phyloP scores from a whole-genome alignment of 768 basidiomycete species.

The Cystofilobasidium ferigula region DNA sequence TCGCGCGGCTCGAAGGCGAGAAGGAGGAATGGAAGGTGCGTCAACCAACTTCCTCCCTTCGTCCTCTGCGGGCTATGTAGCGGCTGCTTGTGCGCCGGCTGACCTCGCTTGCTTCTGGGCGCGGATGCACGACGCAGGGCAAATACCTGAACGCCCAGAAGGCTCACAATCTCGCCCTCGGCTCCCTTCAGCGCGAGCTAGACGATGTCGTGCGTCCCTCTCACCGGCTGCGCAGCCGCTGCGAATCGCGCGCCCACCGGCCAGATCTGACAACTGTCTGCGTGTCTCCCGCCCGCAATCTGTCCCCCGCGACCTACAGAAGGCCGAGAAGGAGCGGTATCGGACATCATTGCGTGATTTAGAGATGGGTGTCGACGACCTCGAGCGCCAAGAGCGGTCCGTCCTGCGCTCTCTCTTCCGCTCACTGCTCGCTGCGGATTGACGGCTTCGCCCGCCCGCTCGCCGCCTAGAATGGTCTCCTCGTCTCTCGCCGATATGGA shows the following conservation, averaged over 20 bases:
- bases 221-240: background rate
- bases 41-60: slow-evolving; percentile 18
- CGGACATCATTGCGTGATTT: slow-evolving; percentile 35
- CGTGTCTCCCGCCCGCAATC: slow-evolving; percentile 23
- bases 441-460: background rate
- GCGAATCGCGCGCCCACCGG: too few species aligned
- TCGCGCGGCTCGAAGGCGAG: slow-evolving; percentile 31
- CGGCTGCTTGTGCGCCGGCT: slow-evolving; percentile 7
- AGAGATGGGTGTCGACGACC: slow-evolving; percentile 55
- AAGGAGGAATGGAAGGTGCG: slow-evolving; percentile 68
- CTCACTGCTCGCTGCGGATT: background rate
- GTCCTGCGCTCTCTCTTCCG: slow-evolving; percentile 5
- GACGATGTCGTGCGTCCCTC: slow-evolving; percentile 62
- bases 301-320: slow-evolving; percentile 70
- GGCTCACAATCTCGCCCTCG: slow-evolving; percentile 71
- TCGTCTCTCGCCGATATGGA: slow-evolving; percentile 49
- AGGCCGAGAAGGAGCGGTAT: slow-evolving; percentile 41
- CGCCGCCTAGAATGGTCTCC: slow-evolving; percentile 25
- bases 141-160: slow-evolving; percentile 39
- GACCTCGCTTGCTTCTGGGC: slow-evolving; percentile 41
- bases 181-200: slow-evolving; percentile 82
- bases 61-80: slow-evolving; percentile 1
- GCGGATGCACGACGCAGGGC: slow-evolving; percentile 61
- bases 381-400: slow-evolving; percentile 80
- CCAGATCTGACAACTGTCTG: too few species aligned